Base-by-base conservation (phyloP, 768 basidiomycete genomes). In the Baorangia bicolor region DNA sequence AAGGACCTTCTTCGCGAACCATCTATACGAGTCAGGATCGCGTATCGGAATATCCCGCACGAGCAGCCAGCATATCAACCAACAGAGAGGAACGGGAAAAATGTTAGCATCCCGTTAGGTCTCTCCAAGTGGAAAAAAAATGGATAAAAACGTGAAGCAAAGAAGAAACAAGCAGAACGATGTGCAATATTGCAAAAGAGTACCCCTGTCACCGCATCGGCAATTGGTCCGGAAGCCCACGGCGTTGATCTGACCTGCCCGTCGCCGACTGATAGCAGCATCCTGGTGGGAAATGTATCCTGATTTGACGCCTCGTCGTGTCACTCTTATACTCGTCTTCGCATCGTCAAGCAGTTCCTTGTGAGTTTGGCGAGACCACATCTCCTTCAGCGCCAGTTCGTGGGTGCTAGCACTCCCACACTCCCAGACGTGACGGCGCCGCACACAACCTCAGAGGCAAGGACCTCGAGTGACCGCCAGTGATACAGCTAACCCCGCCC, bases 1-100 rank as follows among this genome's bases (percentile, higher is more conserved):
- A 87, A 16, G 77, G 58, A 5, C 93, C 93, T 72, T 96, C 93
- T 69, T 95, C 92, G 1, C 85, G 81, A 12, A 93, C 83, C 90
- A 96, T 95, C 87, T 91, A 52, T 14, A 33, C 7, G 35, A 28
- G 38, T 21, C 52, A n/a, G 4, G 3, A 51, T 34, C 21, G 46
- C 16, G 7, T 23, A 43, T 33, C 18, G 13, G 25, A 33, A 23
- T 4, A 47, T 25, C 11, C 43, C 25, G 30, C 35, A 16, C 16
- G 35, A 42, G 33, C 21, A 27, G 16, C 43, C 41, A 42, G 33
- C 30, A 42, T 28, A 37, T 37, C 28, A 14, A n/a, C 38, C 46
- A 30, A 53, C 11, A 42, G 20, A 33, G 18, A 44, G 12, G 30
- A 42, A 43, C 12, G 7, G 23, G 10, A 37, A 40, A 34, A 41